Evolutionary conservation across 345 rosid genomes (phyloP).

Genomic region (Ceriops zippeliana): DNA sequence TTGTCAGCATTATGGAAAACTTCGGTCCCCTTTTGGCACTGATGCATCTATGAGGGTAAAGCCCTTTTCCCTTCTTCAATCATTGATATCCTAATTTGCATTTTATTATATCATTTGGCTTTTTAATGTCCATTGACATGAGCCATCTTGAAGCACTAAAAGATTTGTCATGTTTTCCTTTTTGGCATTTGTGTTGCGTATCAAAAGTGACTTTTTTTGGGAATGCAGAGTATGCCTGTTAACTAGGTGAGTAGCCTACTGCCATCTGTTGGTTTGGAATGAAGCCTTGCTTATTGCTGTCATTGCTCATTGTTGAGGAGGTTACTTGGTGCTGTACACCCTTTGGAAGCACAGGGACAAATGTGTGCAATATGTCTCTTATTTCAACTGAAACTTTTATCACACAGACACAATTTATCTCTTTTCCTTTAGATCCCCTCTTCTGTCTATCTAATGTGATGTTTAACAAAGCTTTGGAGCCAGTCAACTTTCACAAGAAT

Average conservation of each 20-base stretch:
- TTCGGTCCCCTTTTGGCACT: constrained; percentile 83
- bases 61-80: background rate
- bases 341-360: background rate
- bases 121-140: background rate
- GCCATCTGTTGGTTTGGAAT: background rate
- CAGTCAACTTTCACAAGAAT: no score
- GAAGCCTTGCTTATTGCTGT: background rate
- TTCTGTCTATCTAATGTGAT: no score
- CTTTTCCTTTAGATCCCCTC: no score
- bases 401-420: no score
- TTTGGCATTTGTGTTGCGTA: background rate
- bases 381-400: background rate
- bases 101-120: background rate
- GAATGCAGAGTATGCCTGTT: no score
- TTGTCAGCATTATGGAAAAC: constrained; percentile 93
- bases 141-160: constrained; percentile 7
- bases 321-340: no score
- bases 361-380: background rate
- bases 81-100: background rate
- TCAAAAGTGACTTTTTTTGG: background rate
- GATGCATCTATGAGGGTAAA: constrained; percentile 64
- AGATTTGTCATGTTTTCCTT: background rate
- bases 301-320: background rate
- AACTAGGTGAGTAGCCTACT: no score
- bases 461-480: no score